Base-by-base conservation (phyloP, 2,329 filamentous ascomycete genomes). In the Hypoxylon sp. region DNA sequence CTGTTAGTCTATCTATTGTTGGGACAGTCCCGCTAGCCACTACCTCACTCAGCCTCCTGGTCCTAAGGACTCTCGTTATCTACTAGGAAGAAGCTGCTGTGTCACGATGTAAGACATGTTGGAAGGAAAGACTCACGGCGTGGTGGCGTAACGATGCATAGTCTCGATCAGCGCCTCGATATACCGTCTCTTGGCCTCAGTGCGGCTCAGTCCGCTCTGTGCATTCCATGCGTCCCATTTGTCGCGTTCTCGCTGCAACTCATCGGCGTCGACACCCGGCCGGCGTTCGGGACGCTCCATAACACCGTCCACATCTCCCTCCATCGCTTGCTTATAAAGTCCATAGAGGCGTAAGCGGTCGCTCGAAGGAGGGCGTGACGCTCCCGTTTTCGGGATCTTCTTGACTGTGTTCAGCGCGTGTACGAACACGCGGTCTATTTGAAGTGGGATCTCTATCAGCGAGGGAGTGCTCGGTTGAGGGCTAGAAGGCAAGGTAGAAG, bases 331-430 rank as follows among this genome's bases (percentile, higher is more conserved):
- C 78, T 99, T 99, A 83, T 99, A 99, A 71, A 99, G 86, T 70
- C 96, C 96, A 90, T 99, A 99, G 67, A 99, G 91, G 63, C 92
- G 91, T 73, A 99, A 85, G 62, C 96, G 91, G 76, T 96, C 94
- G 66, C 87, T 84, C 1, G 94, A 88, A 50, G 96, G 96, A 47
- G 96, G 96, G 68, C 96, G 91, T 68, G 93, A 89, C 55, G 93
- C 93, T 69, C 96, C 95, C 16, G 94, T 97, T 76, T 96, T 95
- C 73, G 92, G 92, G 73, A 99, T 96, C 81, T 96, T 96, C 81
- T 97, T 97, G 75, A 99, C 95, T 23, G 96, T 98, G 82, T 97
- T 97, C 80, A 99, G 91, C 71, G 96, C 96, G 88, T 99, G 95
- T 79, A 96, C 95, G 80, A 99, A 99, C 77, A 99, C 96, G 81